These are phyloP conservation scores for Trichoderma simmonsii DNA, from an alignment of 2,329 filamentous ascomycete genomes.

Conservation along the genomic window DNA sequence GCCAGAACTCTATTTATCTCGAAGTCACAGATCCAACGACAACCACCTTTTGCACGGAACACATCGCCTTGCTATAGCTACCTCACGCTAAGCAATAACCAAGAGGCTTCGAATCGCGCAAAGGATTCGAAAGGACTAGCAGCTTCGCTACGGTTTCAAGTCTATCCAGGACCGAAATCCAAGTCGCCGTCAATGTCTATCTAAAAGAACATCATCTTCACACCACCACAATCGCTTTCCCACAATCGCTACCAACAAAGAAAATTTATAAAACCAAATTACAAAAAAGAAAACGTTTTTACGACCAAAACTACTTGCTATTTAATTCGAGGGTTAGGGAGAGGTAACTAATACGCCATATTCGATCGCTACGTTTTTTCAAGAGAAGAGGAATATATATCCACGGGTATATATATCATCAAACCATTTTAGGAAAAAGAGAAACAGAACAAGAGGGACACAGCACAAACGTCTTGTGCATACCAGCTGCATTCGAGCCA, in stretches of 20 bases:
- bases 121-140: constrained; percentile 3
- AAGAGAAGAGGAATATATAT: constrained; percentile 20
- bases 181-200: constrained; percentile 18
- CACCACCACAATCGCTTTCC: constrained; percentile 30
- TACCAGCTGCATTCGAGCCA: not conserved
- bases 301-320: constrained; percentile 19
- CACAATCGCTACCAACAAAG: constrained; percentile 32
- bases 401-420: not conserved
- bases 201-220: constrained; percentile 24
- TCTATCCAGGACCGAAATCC: not conserved
- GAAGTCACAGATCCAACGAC: not conserved
- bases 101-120: constrained; percentile 5
- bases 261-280: not conserved
- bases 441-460: not conserved
- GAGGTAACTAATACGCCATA: constrained; percentile 22
- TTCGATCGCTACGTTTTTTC: constrained; percentile 37
- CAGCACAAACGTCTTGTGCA: not conserved
- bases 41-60: not conserved
- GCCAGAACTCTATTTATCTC: not conserved
- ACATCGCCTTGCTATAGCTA: not conserved
- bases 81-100: not conserved
- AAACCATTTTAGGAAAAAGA: not conserved
- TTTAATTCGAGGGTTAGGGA: not conserved
- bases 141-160: not conserved
- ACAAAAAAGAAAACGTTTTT: constrained; percentile 19